Evolutionary conservation across 495 filamentous ascomycete genomes (phyloP), one percentile per base, ranked within the genome.

Genomic region (Neurospora cerealis): DNA sequence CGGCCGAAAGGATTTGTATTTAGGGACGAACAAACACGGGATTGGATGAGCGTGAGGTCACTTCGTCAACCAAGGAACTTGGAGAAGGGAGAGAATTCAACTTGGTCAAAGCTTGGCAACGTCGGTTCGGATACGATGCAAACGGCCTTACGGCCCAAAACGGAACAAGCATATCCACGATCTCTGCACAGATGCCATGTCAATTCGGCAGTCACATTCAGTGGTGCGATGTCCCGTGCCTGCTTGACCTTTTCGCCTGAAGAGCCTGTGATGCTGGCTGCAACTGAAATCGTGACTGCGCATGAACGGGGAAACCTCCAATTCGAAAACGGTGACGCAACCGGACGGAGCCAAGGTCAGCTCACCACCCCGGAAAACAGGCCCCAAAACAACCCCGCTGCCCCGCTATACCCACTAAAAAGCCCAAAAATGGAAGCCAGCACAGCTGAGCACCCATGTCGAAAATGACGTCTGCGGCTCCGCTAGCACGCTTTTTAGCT

Each of bases 381-480:
- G 54, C 54, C 54, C 54, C 15, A 34, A 66, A 66, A 34, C 54
- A 66, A 34, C 54, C 54, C 54, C 54, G 54, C 28, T 66, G 54
- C 54, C 54, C 54, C 54, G 54, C 54, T 34, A 66, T 66, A 66
- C 28, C 54, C 54, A 66, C 54, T 66, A 62, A 34, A 34, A 66
- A 34, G 13, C 54, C 54, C 54, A 34, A 66, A 62, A 66, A 72
- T 34, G 42, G 42, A 32, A 69, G 42, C 32, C 32, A 72, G 44
- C 44, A 60, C 71, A 60, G 32, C 71, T 66, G 54, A 66, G 54
- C 54, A 73, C 75, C 77, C 77, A 46, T 42, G 75, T 72, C 72
- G 36, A 44, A 73, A 73, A 80, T 81, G 79, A 81, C 79, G 78
- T 81, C 74, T 75, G 75, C 73, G 77, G 77, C 74, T 76, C 77